These are phyloP conservation scores for Trichoderma sp. DNA, from an alignment of 2,329 filamentous ascomycete species.

Conservation along the genomic window DNA sequence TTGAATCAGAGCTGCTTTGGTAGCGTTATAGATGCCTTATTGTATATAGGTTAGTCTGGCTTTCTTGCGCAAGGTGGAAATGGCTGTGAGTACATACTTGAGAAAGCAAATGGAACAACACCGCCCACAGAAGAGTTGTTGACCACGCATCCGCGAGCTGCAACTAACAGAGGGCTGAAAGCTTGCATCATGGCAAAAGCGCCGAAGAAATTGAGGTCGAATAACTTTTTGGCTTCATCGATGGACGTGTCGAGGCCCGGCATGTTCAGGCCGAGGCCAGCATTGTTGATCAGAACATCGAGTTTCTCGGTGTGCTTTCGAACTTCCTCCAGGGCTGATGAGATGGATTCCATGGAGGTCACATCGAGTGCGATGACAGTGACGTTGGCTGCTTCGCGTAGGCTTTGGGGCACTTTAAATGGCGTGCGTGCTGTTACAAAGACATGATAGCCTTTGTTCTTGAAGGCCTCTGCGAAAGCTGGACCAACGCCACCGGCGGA, in stretches of 20 bases:
- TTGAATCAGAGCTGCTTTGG: slow-evolving; percentile 26
- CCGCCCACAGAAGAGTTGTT: background rate
- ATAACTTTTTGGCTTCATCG: background rate
- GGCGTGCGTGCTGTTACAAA: slow-evolving; percentile 31
- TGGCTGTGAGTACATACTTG: background rate
- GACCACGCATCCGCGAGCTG: background rate
- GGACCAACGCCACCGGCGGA: slow-evolving; percentile 34
- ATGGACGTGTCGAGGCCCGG: background rate
- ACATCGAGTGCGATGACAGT: slow-evolving; percentile 28
- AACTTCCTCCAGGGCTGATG: slow-evolving; percentile 20
- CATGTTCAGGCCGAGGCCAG: background rate
- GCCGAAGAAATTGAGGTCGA: background rate
- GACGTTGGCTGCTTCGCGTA: slow-evolving; percentile 22
- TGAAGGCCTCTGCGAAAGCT: slow-evolving; percentile 31
- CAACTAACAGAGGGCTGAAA: background rate
- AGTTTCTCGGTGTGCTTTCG: slow-evolving; percentile 21
- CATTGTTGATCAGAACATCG: background rate
- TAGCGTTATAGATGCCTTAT: slow-evolving; percentile 27
- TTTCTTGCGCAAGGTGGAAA: too few species aligned
- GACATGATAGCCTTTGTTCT: slow-evolving; percentile 28
- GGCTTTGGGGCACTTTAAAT: slow-evolving; percentile 24
- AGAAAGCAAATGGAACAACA: background rate
- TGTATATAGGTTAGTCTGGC: background rate
- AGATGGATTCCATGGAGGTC: slow-evolving; percentile 24
- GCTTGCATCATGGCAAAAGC: background rate